Evolutionary conservation across 305 asterid species (phyloP), one percentile per base, ranked within the genome.

Genomic region (Fraxinus latifolia): DNA sequence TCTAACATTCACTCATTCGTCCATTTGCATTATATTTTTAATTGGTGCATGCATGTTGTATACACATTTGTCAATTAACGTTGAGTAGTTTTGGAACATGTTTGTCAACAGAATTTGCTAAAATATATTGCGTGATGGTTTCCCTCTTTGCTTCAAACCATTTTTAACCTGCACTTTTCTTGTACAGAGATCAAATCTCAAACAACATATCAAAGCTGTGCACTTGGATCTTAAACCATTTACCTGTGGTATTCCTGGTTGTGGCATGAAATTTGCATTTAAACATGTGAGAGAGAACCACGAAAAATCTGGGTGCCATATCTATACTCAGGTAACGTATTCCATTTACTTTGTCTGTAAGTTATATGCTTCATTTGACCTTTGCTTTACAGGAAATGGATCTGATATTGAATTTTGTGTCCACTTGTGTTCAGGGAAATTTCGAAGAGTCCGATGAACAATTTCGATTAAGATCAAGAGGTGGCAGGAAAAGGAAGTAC

Each of bases 281-380:
- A 96, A 94, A 83, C 99, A 96, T 1, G 98, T 94, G 73, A 87
- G 98, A 86, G 93, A 96, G 85, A 90, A 87, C 17, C 99, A 96
- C 70, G 99, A 96, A 83, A 89, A 87, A 76, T 90, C 98, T 1
- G 94, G 93, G 17, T 79, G 88, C 88, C 99, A 96, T 84, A 74
- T 86, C 34, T 92, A 86, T 83, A 89, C 92, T 7, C 85, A 81
- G 0, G 99, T 94, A 88, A 90, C 1, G 5, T 67, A 1, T 27
- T 25, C 15, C 14, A 50, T 33, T 7, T 50, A n/a, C 8, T 23
- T 82, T 9, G 1, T 7, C 15, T 31, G 3, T 33, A 4, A 17
- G 36, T 32, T 36, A 7, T 19, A 44, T 53, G 62, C 47, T 47
- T 47, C 17, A 47, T 44, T 47, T 47, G 19, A 47, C 12, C 32